These are phyloP conservation scores for Fusarium mexicanum DNA, from an alignment of 2,329 filamentous ascomycete genomes.

Conservation along the genomic window DNA sequence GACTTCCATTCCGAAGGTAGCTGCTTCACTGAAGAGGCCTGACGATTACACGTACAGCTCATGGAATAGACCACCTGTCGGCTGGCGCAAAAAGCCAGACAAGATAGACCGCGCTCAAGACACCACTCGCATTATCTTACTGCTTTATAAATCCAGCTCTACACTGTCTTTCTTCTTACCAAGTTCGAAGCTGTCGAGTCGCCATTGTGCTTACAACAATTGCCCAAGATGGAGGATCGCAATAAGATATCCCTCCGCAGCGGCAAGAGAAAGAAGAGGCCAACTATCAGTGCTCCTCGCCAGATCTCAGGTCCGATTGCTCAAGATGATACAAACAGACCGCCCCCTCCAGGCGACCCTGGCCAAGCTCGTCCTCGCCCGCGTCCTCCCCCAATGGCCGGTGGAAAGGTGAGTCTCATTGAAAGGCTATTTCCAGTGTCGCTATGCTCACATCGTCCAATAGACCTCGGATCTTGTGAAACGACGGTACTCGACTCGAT, in stretches of 20 bases:
- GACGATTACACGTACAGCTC: constrained; percentile 27
- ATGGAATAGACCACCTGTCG: constrained; percentile 23
- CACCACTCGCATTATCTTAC: background rate
- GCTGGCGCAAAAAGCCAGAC: constrained; percentile 32
- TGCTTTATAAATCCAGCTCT: background rate
- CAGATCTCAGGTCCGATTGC: constrained; percentile 71
- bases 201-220: constrained; percentile 6
- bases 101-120: constrained; percentile 7
- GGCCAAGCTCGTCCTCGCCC: constrained; percentile 52
- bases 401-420: constrained; percentile 62
- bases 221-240: constrained; percentile 64
- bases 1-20: constrained; percentile 6
- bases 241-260: constrained; percentile 71
- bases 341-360: constrained; percentile 38
- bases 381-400: constrained; percentile 60
- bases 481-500: constrained; percentile 91
- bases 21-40: constrained; percentile 14
- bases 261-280: constrained; percentile 70
- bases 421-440: background rate
- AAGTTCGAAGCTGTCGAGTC: background rate
- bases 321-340: constrained; percentile 56
- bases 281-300: constrained; percentile 68
- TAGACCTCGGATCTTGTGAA: constrained; percentile 88
- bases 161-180: background rate
- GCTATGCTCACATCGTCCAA: constrained; percentile 29